phyloP scores from a whole-genome alignment of 1,139 yeast genomes.

The Yarrowia galli region DNA sequence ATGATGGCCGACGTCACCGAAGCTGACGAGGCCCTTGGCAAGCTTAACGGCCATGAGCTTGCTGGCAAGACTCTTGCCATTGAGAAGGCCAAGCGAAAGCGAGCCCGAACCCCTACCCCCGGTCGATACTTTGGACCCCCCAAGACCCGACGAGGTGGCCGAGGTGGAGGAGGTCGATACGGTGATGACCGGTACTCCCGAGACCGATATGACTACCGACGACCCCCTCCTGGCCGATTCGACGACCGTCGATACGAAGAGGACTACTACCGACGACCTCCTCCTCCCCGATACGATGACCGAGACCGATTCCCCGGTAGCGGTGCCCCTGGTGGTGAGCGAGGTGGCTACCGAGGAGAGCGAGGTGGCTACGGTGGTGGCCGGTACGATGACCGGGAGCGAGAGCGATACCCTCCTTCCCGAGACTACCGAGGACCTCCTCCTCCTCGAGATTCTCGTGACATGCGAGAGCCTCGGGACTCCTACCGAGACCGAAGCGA shows the following conservation, averaged over 20 bases:
- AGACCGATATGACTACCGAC: conserved; percentile 43
- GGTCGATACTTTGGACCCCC: conserved; percentile 55
- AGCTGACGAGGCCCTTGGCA: conserved; percentile 51
- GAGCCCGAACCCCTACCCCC: conserved; percentile 55
- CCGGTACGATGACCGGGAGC: conserved; percentile 43
- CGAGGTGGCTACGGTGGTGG: conserved; percentile 45
- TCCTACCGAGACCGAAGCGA: conserved; percentile 42
- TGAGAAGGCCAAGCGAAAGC: conserved; percentile 52
- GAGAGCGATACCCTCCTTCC: conserved; percentile 43
- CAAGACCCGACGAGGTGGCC: conserved; percentile 46
- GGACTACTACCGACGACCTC: conserved; percentile 43
- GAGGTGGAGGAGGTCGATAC: conserved; percentile 43
- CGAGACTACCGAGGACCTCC: conserved; percentile 36
- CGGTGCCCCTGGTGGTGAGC: conserved; percentile 39
- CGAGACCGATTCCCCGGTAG: conserved; percentile 39
- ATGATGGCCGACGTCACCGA: conserved; percentile 49
- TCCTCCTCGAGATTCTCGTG: conserved; percentile 37
- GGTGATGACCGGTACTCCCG: conserved; percentile 42
- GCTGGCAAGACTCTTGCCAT: conserved; percentile 50
- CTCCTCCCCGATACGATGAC: conserved; percentile 44
- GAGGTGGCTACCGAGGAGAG: conserved; percentile 42
- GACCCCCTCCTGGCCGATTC: conserved; percentile 42
- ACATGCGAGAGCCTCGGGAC: conserved; percentile 41
- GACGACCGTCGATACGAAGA: conserved; percentile 42
- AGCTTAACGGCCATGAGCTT: conserved; percentile 48